A percentile compares a stretch with the other conserved stretches of the same genome.
phyloP scores from a whole-genome alignment of 2,329 filamentous ascomycete genomes.

The Celoporthe dispersa region DNA sequence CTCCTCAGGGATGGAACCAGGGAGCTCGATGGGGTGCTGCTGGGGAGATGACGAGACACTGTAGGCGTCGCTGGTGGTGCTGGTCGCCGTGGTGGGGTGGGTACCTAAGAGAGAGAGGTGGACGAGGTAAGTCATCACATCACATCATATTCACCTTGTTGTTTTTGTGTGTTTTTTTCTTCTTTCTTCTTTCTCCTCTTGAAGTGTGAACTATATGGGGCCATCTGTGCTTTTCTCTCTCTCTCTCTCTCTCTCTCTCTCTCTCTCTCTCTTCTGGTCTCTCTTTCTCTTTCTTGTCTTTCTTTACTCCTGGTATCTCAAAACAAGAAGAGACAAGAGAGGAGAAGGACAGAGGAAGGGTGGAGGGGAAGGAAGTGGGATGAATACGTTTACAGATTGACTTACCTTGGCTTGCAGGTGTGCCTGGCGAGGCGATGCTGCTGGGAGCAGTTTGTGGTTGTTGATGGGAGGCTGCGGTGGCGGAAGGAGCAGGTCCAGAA shows the following conservation, averaged over 20 bases:
- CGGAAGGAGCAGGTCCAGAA: neutral
- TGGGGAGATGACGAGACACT: slow-evolving; percentile 49
- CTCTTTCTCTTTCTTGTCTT: slow-evolving; percentile 9
- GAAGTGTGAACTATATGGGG: slow-evolving; percentile 9
- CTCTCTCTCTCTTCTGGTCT: too few species aligned
- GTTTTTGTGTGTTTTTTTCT: neutral
- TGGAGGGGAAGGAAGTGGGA: neutral
- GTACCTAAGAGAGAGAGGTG: neutral
- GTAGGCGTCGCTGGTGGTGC: slow-evolving; percentile 31
- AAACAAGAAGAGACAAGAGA: neutral
- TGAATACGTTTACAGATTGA: slow-evolving; percentile 30
- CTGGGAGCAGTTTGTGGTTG: neutral
- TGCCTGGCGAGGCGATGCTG: neutral
- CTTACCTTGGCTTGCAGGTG: slow-evolving; percentile 37
- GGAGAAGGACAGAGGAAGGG: neutral
- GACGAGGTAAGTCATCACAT: neutral
- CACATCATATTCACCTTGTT: neutral
- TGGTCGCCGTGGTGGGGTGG: neutral
- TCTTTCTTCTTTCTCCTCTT: too few species aligned
- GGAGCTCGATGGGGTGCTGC: slow-evolving; percentile 54
- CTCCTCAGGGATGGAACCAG: slow-evolving; percentile 59
- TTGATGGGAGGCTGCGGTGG: neutral
- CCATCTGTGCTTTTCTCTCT: neutral
- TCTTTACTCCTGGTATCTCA: neutral
- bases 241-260: slow-evolving; percentile 12